Evolutionary conservation across 192 early-diverging fungal genomes (phyloP).

Genomic region (Neocallimastix lanati): DNA sequence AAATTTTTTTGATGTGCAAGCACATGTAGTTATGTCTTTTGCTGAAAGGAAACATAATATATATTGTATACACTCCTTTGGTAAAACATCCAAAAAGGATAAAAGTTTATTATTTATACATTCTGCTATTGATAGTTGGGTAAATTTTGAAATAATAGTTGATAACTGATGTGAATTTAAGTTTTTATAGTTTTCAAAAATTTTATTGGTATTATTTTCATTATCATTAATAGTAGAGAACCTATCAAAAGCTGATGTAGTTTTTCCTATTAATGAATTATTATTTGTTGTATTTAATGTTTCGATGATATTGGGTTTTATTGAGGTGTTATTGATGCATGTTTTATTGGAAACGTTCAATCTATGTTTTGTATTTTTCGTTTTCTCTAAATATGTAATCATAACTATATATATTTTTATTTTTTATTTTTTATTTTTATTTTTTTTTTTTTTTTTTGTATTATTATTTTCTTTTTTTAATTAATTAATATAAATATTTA

Average conservation of each 20-base stretch:
- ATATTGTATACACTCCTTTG: neutral
- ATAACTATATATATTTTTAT: too few relatives aligned
- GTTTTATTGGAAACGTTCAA: neutral
- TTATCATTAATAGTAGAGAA: neutral
- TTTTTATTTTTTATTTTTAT: too few relatives aligned
- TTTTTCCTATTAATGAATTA: neutral
- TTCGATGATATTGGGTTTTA: neutral
- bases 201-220: neutral
- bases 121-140: neutral
- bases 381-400: neutral
- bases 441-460: too few relatives aligned
- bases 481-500: too few relatives aligned
- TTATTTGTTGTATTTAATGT: neutral
- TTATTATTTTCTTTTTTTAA: too few relatives aligned
- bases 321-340: neutral
- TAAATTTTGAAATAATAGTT: neutral
- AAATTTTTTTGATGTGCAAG: neutral
- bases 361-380: neutral
- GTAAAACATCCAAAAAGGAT: neutral
- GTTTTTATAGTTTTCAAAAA: neutral
- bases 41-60: neutral
- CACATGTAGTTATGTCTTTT: neutral
- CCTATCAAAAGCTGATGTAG: neutral
- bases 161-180: neutral
- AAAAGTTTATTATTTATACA: neutral